Evolutionary conservation across 306 rosid genomes (phyloP).

Genomic region (Glycine soja): DNA sequence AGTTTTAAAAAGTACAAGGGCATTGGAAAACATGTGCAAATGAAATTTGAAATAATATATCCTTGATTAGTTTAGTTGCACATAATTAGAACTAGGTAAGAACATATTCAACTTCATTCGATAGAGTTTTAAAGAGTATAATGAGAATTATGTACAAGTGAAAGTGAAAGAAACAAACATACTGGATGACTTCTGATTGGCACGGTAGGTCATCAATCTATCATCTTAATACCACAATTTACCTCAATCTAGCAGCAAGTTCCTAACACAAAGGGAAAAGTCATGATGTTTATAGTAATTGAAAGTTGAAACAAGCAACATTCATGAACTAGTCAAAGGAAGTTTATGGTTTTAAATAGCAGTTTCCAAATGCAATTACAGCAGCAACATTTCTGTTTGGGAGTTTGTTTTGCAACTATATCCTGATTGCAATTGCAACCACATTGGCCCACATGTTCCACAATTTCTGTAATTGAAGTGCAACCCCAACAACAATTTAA

Average conservation of each 20-base stretch:
- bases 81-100: constrained; percentile 22
- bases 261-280: constrained; percentile 55
- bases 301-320: constrained; percentile 42
- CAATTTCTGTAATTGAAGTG: constrained; percentile 8
- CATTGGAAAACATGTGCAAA: constrained; percentile 19
- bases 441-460: neutral
- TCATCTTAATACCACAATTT: constrained; percentile 63
- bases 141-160: constrained; percentile 11
- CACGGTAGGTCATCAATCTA: constrained; percentile 76
- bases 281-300: constrained; percentile 15
- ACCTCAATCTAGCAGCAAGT: constrained; percentile 68
- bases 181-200: constrained; percentile 89
- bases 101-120: constrained; percentile 34
- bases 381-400: too few relatives aligned
- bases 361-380: too few relatives aligned
- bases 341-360: too few relatives aligned
- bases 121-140: constrained; percentile 12
- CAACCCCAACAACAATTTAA: constrained; percentile 11
- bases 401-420: too few relatives aligned
- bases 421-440: neutral
- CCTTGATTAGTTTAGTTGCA: constrained; percentile 32
- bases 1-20: neutral
- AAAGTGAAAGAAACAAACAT: constrained; percentile 49
- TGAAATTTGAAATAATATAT: constrained; percentile 47
- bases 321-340: constrained; percentile 28